These are phyloP conservation scores for Pichia cactophila DNA, from an alignment of 1,139 yeast genomes.

Conservation along the genomic window DNA sequence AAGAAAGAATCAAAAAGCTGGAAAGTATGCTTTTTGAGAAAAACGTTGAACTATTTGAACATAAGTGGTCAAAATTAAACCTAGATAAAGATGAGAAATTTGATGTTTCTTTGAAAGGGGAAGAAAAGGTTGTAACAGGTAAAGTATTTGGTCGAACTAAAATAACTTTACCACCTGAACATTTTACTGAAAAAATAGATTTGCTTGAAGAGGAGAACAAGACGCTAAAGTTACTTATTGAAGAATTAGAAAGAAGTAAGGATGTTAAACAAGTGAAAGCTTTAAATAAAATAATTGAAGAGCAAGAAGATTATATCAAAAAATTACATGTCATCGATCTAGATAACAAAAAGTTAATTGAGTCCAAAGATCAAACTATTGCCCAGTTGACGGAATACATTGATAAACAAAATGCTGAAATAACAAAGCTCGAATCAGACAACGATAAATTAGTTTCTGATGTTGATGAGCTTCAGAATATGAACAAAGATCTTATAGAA, in stretches of 20 bases:
- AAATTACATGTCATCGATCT: conserved; percentile 7
- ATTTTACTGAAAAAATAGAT: conserved; percentile 28
- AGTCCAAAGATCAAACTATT: conserved; percentile 25
- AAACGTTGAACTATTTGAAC: conserved; percentile 45
- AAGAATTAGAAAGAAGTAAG: conserved; percentile 18
- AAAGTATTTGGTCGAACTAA: conserved; percentile 13
- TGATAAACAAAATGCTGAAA: conserved; percentile 27
- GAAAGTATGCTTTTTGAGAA: conserved; percentile 64
- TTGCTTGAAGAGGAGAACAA: conserved; percentile 30
- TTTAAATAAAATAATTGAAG: conserved; percentile 21
- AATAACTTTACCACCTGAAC: conserved; percentile 25
- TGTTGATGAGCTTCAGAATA: conserved; percentile 24
- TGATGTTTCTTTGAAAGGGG: background rate
- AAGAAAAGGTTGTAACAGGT: conserved; percentile 1
- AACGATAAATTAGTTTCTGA: conserved; percentile 25
- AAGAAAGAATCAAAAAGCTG: conserved; percentile 51
- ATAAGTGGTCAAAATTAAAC: conserved; percentile 23
- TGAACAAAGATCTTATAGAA: conserved; percentile 58
- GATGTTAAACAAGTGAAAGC: conserved; percentile 22
- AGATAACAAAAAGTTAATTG: conserved; percentile 17
- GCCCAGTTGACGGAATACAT: conserved; percentile 22
- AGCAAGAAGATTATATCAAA: conserved; percentile 19
- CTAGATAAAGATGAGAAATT: background rate
- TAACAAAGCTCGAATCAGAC: conserved; percentile 23
- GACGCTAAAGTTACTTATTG: conserved; percentile 15